Conservation (phyloP, 2,329 filamentous ascomycete genomes). For the Tolypocladium inflatum region DNA sequence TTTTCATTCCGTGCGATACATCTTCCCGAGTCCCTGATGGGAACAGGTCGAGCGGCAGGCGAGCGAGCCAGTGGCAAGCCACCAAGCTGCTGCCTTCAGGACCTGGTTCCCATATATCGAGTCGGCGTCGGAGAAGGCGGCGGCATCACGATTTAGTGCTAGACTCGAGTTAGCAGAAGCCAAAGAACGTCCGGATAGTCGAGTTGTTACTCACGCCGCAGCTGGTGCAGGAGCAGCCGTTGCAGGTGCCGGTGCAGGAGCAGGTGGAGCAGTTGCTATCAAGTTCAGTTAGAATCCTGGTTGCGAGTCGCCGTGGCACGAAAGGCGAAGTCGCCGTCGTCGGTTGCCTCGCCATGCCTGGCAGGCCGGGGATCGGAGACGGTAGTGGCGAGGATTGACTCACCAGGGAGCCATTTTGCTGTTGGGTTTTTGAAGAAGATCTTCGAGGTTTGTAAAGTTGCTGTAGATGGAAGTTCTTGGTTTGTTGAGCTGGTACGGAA, state of each 20-base stretch:
- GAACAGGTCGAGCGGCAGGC: background rate
- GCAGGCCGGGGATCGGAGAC: background rate
- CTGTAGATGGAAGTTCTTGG: background rate
- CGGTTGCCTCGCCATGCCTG: background rate
- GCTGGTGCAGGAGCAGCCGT: conserved; percentile 12
- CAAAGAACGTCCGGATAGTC: background rate
- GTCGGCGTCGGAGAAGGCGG: background rate
- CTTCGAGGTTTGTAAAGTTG: background rate
- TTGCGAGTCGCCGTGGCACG: background rate
- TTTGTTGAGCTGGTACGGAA: background rate
- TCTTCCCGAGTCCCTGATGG: background rate
- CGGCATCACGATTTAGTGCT: conserved; percentile 1
- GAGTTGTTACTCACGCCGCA: conserved; percentile 9
- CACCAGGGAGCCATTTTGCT: background rate
- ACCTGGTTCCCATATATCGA: background rate
- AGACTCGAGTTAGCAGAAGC: background rate
- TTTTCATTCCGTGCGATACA: background rate
- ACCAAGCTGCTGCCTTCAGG: background rate
- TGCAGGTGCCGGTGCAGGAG: conserved; percentile 12
- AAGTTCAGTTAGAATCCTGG: background rate
- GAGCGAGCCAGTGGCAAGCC: background rate
- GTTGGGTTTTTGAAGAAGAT: background rate
- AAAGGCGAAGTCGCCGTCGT: background rate
- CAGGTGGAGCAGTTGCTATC: conserved; percentile 11
- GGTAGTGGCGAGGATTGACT: background rate